Evolutionary conservation across 306 rosid genomes (phyloP).

Genomic region (Canavalia ensiformis): DNA sequence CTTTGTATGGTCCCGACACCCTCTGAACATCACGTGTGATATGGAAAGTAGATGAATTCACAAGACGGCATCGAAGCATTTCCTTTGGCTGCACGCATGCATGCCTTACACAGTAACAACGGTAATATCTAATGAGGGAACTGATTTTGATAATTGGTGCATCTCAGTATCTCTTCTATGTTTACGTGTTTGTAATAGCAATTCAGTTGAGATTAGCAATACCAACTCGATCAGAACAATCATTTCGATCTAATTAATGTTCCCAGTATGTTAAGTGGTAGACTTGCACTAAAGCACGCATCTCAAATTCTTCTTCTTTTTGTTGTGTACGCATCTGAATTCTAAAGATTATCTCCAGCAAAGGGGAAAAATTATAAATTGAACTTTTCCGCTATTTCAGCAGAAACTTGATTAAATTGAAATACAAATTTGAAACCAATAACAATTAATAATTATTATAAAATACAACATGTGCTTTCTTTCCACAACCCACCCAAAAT

Average conservation of each 20-base stretch:
- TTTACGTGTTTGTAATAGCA: background rate
- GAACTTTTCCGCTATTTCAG: constrained; percentile 23
- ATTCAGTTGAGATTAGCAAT: constrained; percentile 23
- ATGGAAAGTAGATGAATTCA: background rate
- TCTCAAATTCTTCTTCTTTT: background rate
- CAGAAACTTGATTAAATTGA: background rate
- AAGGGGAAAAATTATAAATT: constrained; percentile 5
- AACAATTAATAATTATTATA: background rate
- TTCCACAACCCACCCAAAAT: constrained; percentile 42
- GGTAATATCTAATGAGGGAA: background rate
- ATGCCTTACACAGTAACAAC: background rate
- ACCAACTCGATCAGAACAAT: background rate
- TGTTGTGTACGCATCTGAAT: background rate
- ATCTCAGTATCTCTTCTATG: background rate
- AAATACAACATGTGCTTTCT: constrained; percentile 34
- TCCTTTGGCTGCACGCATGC: background rate
- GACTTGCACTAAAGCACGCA: background rate
- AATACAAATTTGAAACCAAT: constrained; percentile 31
- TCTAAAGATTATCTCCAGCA: background rate
- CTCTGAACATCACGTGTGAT: constrained; percentile 28
- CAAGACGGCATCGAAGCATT: background rate
- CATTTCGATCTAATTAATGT: background rate
- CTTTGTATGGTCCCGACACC: constrained; percentile 18
- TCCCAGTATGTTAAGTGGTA: background rate
- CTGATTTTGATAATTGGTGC: background rate